These are phyloP conservation scores for Eurotiales sp. DNA, from an alignment of 2,329 filamentous ascomycete species.

Conservation along the genomic window DNA sequence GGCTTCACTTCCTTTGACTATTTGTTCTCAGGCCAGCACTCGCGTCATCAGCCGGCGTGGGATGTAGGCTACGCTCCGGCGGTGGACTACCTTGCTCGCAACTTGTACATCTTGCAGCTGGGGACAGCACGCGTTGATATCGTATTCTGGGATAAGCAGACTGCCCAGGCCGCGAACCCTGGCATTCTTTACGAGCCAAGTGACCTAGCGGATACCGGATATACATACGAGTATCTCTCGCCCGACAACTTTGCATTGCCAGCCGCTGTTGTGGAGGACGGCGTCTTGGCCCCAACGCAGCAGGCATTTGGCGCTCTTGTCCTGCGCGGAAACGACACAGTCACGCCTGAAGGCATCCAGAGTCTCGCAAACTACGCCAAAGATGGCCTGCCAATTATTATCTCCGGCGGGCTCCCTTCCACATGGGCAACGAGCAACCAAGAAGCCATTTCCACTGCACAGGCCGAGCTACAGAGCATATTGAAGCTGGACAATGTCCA, in stretches of 20 bases:
- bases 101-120: constrained; percentile 35
- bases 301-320: constrained; percentile 45
- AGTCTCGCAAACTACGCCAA: constrained; percentile 34
- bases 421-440: constrained; percentile 19
- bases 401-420: constrained; percentile 34
- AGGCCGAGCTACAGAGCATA: constrained; percentile 23
- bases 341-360: constrained; percentile 33
- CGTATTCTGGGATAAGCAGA: constrained; percentile 35
- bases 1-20: constrained; percentile 45
- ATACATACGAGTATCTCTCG: constrained; percentile 44
- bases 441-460: constrained; percentile 14
- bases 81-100: constrained; percentile 37
- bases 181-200: too few species aligned
- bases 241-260: constrained; percentile 43
- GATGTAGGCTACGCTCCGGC: constrained; percentile 34
- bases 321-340: constrained; percentile 31
- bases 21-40: constrained; percentile 39
- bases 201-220: too few species aligned
- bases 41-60: constrained; percentile 41
- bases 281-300: constrained; percentile 35
- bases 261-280: constrained; percentile 34
- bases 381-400: constrained; percentile 42
- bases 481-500: constrained; percentile 33
- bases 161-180: background rate
- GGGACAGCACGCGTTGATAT: constrained; percentile 42